Conservation (phyloP, 2,329 filamentous ascomycete genomes). For the Fusarium decemcellulare region DNA sequence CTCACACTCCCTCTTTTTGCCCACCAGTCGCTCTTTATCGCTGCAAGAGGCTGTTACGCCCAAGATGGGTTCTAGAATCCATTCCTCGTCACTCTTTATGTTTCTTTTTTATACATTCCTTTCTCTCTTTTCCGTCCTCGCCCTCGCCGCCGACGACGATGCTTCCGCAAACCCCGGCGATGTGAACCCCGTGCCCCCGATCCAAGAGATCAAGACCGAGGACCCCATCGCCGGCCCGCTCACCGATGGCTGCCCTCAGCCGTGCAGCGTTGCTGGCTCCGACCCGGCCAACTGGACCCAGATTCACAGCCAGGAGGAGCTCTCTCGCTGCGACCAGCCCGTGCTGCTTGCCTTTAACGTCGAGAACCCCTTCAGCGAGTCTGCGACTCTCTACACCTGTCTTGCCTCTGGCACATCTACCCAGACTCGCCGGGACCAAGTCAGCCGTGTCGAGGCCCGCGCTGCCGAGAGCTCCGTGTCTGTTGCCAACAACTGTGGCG, state of each 20-base stretch:
- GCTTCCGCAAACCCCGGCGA: conserved; percentile 27
- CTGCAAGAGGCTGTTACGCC: conserved; percentile 8
- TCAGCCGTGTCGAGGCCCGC: conserved; percentile 22
- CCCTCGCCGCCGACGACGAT: conserved; percentile 21
- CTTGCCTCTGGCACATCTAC: conserved; percentile 14
- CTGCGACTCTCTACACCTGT: conserved; percentile 43
- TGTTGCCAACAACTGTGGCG: conserved; percentile 39
- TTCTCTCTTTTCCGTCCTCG: conserved; percentile 15
- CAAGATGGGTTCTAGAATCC: conserved; percentile 35
- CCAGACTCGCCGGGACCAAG: conserved; percentile 23
- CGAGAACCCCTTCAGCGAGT: conserved; percentile 41
- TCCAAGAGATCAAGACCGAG: conserved; percentile 41
- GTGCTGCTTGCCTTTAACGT: conserved; percentile 44
- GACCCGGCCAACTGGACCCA: conserved; percentile 46
- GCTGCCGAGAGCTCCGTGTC: conserved; percentile 31
- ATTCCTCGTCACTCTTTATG: conserved; percentile 41
- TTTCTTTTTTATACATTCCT: conserved; percentile 36
- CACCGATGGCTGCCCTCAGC: conserved; percentile 41
- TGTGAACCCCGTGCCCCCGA: conserved; percentile 37
- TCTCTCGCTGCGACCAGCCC: conserved; percentile 30
- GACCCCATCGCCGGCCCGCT: conserved; percentile 45
- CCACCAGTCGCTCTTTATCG: conserved; percentile 9
- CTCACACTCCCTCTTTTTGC: conserved; percentile 1
- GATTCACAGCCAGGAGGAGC: conserved; percentile 40
- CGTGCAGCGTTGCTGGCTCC: conserved; percentile 33